A percentile compares a stretch with the other conserved stretches of the same genome.
These are phyloP conservation scores for Eruca vesicaria DNA, from an alignment of 441 rosid genomes.

Conservation along the genomic window DNA sequence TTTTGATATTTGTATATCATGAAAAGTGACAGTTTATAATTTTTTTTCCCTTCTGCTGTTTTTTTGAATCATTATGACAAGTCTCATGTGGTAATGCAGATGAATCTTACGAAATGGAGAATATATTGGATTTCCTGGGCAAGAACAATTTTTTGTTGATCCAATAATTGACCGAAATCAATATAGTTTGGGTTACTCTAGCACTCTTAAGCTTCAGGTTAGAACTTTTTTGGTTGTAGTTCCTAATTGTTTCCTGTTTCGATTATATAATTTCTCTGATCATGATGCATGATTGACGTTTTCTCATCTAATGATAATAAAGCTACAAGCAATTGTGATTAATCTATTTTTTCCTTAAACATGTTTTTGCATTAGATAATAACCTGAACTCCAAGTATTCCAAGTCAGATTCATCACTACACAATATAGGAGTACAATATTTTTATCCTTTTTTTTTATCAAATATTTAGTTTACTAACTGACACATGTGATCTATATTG, in stretches of 20 bases:
- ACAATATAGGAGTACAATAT: slow-evolving; percentile 50
- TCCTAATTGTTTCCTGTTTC: background rate
- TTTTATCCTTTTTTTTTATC: background rate
- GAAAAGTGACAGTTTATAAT: background rate
- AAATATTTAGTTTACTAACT: background rate
- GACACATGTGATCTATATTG: background rate
- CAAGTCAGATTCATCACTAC: slow-evolving; percentile 58
- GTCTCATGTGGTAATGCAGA: slow-evolving; percentile 47
- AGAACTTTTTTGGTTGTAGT: no score
- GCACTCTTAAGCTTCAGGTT: background rate
- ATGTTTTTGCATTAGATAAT: slow-evolving; percentile 85
- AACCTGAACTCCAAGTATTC: slow-evolving; percentile 58
- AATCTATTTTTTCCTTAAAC: slow-evolving; percentile 10
- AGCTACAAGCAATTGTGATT: background rate
- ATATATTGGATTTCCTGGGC: slow-evolving; percentile 61
- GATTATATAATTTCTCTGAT: background rate
- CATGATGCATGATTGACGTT: background rate
- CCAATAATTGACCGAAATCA: background rate
- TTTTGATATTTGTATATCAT: background rate
- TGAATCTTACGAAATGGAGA: slow-evolving; percentile 50
- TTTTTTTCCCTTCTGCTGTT: background rate
- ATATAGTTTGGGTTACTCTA: background rate
- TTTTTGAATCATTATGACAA: background rate
- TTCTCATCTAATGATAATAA: background rate
- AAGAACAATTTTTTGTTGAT: slow-evolving; percentile 53